Base-by-base conservation (phyloP, 2,329 filamentous ascomycete genomes). In the Fusarium fujikuroi region DNA sequence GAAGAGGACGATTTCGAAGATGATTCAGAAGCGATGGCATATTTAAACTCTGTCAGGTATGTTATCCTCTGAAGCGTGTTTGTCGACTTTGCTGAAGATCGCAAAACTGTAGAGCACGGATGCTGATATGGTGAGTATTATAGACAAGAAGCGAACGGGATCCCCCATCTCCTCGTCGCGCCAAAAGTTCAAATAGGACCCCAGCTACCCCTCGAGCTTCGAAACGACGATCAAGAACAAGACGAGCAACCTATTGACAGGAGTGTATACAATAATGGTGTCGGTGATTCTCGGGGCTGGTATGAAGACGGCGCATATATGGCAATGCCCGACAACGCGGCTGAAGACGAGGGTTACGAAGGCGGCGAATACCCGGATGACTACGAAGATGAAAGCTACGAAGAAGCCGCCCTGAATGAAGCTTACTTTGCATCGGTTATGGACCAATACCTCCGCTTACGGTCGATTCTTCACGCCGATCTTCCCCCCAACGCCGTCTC, bases 291-390 rank as follows among this genome's bases (percentile, higher is more conserved):
- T 28, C 83, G 88, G 62, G 92, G 92, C 16, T 91, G 90, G 78
- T 96, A 93, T 79, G 85, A 90, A 21, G 93, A 97, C 75, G 95
- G 94, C 54, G 92, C 93, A 42, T 97, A 94, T 80, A 89, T 92
- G 30, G 92, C 91, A 8, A 85, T 87, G 6, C 87, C 89, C 1
- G 83, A 86, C 34, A 74, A 74, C 30, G 72, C 80, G 49, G 77
- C 79, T 16, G 79, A 80, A 30, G 73, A 79, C 19, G 63, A 74
- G 19, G 73, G 76, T 23, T 66, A 78, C 16, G 79, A 81, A n/a
- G 79, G 80, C 23, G 74, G 69, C 14, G 74, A 79, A 30, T 70
- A 72, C 18, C 65, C 69, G 3, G 74, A 78, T 23, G 77, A 78
- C 9, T 66, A 73, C 18, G 74, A 80, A 19, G 77, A 78, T 9